Percentiles rank a stretch among this genome's conserved stretches.
Conservation (phyloP, 768 basidiomycete species). For the Candolleomyces aberdarensis region DNA sequence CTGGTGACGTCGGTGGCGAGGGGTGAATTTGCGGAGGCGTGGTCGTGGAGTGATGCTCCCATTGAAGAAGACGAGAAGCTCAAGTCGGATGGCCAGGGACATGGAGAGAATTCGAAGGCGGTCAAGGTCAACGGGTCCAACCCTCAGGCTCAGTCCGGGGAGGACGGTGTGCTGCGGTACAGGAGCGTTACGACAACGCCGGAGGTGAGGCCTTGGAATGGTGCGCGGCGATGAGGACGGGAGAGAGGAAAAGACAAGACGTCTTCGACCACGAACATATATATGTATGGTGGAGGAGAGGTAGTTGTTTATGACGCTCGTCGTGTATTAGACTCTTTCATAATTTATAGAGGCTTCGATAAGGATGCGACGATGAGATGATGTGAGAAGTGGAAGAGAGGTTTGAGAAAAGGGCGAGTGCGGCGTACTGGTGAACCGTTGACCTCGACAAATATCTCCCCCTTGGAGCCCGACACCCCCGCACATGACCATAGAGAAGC, state of each 20-base stretch:
- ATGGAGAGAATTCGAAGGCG: not conserved
- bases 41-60: conserved; percentile 67
- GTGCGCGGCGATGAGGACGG: not conserved
- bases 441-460: too few relatives aligned
- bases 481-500: too few relatives aligned
- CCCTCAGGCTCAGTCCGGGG: not conserved
- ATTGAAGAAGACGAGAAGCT: conserved; percentile 20
- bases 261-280: not conserved
- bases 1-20: conserved; percentile 50
- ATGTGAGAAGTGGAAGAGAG: too few relatives aligned
- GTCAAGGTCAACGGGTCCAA: not conserved
- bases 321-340: not conserved
- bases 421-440: too few relatives aligned
- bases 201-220: not conserved
- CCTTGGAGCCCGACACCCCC: too few relatives aligned
- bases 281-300: not conserved
- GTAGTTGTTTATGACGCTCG: not conserved
- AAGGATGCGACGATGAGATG: too few relatives aligned
- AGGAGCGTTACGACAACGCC: not conserved
- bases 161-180: conserved; percentile 6
- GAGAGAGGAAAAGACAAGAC: not conserved
- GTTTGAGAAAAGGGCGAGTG: too few relatives aligned
- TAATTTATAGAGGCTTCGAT: too few relatives aligned
- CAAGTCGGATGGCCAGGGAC: conserved; percentile 5
- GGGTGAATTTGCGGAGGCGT: conserved; percentile 70